Percentiles rank a stretch among this genome's conserved stretches.
Evolutionary conservation across 1,284 basidiomycete genomes (phyloP).

Genomic region (Puccinia horiana): DNA sequence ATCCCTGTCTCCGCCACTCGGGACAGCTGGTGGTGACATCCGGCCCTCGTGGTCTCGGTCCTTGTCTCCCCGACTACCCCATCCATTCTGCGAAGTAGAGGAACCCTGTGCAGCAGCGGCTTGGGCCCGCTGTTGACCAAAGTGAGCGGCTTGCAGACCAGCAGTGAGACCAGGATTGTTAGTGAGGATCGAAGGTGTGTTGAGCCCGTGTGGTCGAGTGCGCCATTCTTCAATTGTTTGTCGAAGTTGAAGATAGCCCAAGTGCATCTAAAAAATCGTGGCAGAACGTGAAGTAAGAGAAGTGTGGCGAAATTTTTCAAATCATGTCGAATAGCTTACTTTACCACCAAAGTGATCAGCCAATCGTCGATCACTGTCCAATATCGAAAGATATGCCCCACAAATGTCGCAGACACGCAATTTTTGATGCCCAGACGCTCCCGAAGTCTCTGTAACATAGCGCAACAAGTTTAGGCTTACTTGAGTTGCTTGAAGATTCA

Average conservation of each 20-base stretch:
- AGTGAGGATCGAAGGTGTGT: conserved; percentile 21
- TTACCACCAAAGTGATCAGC: conserved; percentile 99
- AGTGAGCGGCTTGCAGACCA: conserved; percentile 45
- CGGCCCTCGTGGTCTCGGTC: conserved; percentile 10
- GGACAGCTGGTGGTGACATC: not conserved
- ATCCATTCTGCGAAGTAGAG: conserved; percentile 2
- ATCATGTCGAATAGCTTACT: conserved; percentile 63
- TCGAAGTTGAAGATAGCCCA: conserved; percentile 95
- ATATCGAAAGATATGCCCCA: conserved; percentile 93
- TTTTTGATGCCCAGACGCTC: conserved; percentile 98
- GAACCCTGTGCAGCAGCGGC: conserved; percentile 31
- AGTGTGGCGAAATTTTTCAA: not conserved
- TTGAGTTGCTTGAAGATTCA: not conserved
- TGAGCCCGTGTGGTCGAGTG: conserved; percentile 49
- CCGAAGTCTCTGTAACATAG: conserved; percentile 75
- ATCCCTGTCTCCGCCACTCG: conserved; percentile 28
- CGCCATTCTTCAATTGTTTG: conserved; percentile 79
- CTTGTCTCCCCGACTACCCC: conserved; percentile 39
- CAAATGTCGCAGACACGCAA: conserved; percentile 98
- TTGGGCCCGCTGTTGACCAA: conserved; percentile 43
- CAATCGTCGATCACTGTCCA: conserved; percentile 96
- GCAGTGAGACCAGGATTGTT: conserved; percentile 48
- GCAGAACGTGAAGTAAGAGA: conserved; percentile 4
- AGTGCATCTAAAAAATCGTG: conserved; percentile 74
- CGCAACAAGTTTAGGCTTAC: not conserved